Evolutionary conservation across 495 filamentous ascomycete species (phyloP).

Genomic region (Penicillium cosmopolitanum): DNA sequence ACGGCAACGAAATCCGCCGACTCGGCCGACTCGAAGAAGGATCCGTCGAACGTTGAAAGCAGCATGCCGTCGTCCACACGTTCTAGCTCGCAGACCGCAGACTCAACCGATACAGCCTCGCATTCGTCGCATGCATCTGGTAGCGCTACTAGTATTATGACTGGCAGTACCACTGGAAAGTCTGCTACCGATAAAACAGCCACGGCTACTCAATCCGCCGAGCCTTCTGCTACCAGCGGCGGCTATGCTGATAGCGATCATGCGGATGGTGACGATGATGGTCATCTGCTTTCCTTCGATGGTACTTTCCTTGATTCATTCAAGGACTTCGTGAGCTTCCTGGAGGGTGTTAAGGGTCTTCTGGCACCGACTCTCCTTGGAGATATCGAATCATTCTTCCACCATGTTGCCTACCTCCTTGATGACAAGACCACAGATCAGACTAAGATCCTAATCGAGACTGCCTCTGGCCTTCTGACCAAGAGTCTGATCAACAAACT

Average conservation of each 20-base stretch:
- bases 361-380: constrained; percentile 43
- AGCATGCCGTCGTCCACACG: not conserved
- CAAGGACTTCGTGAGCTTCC: constrained; percentile 43
- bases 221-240: constrained; percentile 1
- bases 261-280: constrained; percentile 8
- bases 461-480: constrained; percentile 33
- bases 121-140: not conserved
- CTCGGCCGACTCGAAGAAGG: not conserved
- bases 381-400: constrained; percentile 50
- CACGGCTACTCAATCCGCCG: not conserved
- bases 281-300: constrained; percentile 3
- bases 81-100: not conserved
- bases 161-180: not conserved
- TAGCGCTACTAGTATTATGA: not conserved
- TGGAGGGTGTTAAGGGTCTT: constrained; percentile 44
- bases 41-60: constrained; percentile 2
- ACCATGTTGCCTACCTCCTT: constrained; percentile 48
- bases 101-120: not conserved
- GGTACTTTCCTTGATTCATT: constrained; percentile 23
- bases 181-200: not conserved
- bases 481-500: constrained; percentile 31
- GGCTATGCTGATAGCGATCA: constrained; percentile 8
- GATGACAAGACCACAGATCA: constrained; percentile 45
- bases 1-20: not conserved
- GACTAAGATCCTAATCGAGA: constrained; percentile 36